Percentiles rank a stretch among this genome's conserved stretches.
Conservation (phyloP, 352 stramenopile species). For the Phytophthora nicotianae region DNA sequence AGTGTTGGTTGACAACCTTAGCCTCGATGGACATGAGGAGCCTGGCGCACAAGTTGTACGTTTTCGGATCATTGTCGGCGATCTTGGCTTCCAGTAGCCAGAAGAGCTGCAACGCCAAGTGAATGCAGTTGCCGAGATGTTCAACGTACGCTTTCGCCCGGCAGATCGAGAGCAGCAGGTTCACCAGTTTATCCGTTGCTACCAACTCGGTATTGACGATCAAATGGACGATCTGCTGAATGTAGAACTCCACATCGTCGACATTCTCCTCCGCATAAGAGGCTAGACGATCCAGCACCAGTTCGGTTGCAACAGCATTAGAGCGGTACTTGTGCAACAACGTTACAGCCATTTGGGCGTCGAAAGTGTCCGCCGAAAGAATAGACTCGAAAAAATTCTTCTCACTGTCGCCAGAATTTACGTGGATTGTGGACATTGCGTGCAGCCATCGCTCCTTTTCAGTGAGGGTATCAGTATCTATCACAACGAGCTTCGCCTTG, state of each 20-base stretch:
- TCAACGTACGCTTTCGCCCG: conserved; percentile 79
- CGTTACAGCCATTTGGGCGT: conserved; percentile 70
- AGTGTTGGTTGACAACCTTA: conserved; percentile 83
- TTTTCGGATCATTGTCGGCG: conserved; percentile 67
- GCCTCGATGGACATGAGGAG: conserved; percentile 85
- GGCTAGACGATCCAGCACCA: conserved; percentile 68
- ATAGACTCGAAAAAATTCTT: conserved; percentile 62
- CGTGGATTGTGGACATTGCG: conserved; percentile 69
- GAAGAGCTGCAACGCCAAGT: conserved; percentile 65
- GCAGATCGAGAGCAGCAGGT: conserved; percentile 80
- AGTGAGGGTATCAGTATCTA: conserved; percentile 71
- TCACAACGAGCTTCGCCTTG: conserved; percentile 73
- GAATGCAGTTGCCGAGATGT: conserved; percentile 81
- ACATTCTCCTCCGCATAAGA: conserved; percentile 72
- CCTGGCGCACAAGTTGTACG: conserved; percentile 80
- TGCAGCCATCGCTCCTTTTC: conserved; percentile 84
- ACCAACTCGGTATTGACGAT: conserved; percentile 66
- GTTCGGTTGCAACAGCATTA: conserved; percentile 61
- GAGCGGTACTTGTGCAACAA: conserved; percentile 77
- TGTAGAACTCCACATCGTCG: conserved; percentile 85
- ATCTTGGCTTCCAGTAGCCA: conserved; percentile 84
- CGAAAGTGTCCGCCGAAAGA: conserved; percentile 61
- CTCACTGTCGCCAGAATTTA: conserved; percentile 53
- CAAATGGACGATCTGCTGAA: conserved; percentile 81
- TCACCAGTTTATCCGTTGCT: conserved; percentile 69